A percentile compares a stretch with the other conserved stretches of the same genome.
Evolutionary conservation across 2,329 filamentous ascomycete species (phyloP).

Genomic region (Pyricularia pennisetigena): DNA sequence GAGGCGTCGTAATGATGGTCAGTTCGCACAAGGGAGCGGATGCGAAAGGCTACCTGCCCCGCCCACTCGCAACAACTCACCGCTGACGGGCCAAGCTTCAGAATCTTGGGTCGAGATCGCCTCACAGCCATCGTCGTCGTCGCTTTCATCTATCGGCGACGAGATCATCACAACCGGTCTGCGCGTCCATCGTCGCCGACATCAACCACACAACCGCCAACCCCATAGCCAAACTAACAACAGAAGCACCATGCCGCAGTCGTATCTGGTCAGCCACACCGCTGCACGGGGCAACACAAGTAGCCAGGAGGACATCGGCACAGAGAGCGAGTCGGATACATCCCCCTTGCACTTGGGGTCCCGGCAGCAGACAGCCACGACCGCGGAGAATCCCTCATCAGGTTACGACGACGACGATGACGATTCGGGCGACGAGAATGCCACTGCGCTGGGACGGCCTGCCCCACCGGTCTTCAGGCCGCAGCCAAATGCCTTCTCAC

Average conservation of each 20-base stretch:
- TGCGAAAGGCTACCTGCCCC: not conserved
- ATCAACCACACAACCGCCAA: conserved; percentile 34
- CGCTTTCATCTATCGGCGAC: conserved; percentile 73
- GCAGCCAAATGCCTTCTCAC: conserved; percentile 86
- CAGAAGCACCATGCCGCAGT: not conserved
- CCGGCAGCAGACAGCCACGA: conserved; percentile 23
- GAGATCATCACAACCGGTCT: conserved; percentile 89
- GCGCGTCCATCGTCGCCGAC: conserved; percentile 58
- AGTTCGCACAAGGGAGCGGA: conserved; percentile 12
- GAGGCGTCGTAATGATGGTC: conserved; percentile 21
- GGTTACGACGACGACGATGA: conserved; percentile 40
- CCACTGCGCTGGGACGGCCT: conserved; percentile 64
- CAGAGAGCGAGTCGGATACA: conserved; percentile 77
- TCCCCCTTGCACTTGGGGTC: conserved; percentile 27
- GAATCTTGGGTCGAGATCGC: conserved; percentile 96
- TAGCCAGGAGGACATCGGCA: conserved; percentile 91
- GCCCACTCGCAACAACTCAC: not conserved
- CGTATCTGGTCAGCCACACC: conserved; percentile 25
- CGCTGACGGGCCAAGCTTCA: conserved; percentile 26
- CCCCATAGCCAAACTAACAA: conserved; percentile 5
- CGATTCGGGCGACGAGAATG: conserved; percentile 58
- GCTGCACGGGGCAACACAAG: conserved; percentile 42
- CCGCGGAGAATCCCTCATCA: conserved; percentile 13
- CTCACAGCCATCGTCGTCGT: conserved; percentile 89
- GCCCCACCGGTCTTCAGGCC: conserved; percentile 58